These are phyloP conservation scores for Ambrosia hybrid DNA, from an alignment of 140 eudicot genomes.

Conservation along the genomic window DNA sequence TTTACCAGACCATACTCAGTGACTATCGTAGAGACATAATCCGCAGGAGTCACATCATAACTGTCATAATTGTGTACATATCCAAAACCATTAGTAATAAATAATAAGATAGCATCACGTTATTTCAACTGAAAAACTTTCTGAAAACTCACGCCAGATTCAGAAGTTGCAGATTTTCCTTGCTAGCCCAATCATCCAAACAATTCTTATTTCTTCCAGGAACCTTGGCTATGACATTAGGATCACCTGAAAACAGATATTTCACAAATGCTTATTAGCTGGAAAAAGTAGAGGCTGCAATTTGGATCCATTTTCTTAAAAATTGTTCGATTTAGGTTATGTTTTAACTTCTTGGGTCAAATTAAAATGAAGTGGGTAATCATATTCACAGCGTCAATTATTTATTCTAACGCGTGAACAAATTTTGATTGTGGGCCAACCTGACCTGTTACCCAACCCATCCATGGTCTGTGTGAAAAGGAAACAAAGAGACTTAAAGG, in stretches of 20 bases:
- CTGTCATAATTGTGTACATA: conserved; percentile 43
- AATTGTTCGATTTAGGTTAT: neutral
- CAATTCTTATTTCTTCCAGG: conserved; percentile 52
- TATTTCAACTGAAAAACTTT: conserved; percentile 5
- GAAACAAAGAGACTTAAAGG: conserved; percentile 2
- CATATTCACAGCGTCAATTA: no score
- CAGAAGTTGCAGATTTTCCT: conserved; percentile 59
- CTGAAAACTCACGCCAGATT: conserved; percentile 56
- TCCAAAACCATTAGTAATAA: conserved; percentile 17
- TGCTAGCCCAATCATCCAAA: conserved; percentile 58
- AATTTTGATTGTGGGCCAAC: neutral
- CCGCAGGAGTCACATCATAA: conserved; percentile 86
- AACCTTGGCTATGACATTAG: conserved; percentile 68
- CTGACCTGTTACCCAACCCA: conserved; percentile 7
- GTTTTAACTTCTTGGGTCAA: no score
- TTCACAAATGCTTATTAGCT: conserved; percentile 5
- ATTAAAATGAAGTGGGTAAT: no score
- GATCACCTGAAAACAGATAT: conserved; percentile 58
- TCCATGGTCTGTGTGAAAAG: neutral
- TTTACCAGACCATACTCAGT: conserved; percentile 95
- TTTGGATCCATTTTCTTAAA: neutral
- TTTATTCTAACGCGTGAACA: neutral
- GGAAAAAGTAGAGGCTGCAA: neutral
- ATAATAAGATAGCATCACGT: conserved; percentile 2
- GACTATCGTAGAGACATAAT: conserved; percentile 76